Evolutionary conservation across 176 grass and related monocot species (phyloP), one percentile per base, ranked within the genome.

Genomic region (Olyra latifolia): DNA sequence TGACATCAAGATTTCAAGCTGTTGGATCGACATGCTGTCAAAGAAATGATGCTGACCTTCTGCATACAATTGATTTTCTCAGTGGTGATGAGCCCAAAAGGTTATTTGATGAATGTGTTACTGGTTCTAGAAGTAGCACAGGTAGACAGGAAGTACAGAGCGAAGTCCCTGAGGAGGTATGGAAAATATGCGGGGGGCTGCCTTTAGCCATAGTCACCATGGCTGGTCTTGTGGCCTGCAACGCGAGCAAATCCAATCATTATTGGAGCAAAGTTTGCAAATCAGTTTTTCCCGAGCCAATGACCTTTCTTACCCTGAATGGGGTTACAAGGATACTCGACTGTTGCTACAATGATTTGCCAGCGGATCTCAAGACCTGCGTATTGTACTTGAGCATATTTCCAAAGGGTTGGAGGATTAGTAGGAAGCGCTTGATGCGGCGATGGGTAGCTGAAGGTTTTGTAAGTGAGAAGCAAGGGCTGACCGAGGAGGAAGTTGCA

Each of bases 1-100:
- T 80, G 39, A 80, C 78, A 1, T 4, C 78, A 59, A 69, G 78
- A 46, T 80, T 80, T 70, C 78, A 59, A 6, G 65, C 52, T 59
- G 78, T 80, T 80, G 78, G 52, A 59, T 9, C 24, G 0, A 20
- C 63, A 0, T 80, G 77, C 77, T 55, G 0, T 8, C 17, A 4
- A 27, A 3, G 2, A 32, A 4, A 13, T 4, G 23, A 0, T 42
- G 13, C 1, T 41, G 49, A 42, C 56, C 8, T 0, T 68, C 10
- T 55, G 8, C 47, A 43, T 7, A 27, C 48, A 14, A 4, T 80
- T 68, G 22, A 19, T 8, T 41, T 42, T 27, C 77, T 80, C 1
- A 2, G 0, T 0, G 22, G 0, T 56, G 20, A 7, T 7, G 22
- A 42, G 1, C 12, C 62, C 32, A 49, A 43, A 40, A 5, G 0